A percentile compares a stretch with the other conserved stretches of the same genome.
phyloP scores from a whole-genome alignment of 768 basidiomycete genomes.

The Hygrophorus pudorinus region DNA sequence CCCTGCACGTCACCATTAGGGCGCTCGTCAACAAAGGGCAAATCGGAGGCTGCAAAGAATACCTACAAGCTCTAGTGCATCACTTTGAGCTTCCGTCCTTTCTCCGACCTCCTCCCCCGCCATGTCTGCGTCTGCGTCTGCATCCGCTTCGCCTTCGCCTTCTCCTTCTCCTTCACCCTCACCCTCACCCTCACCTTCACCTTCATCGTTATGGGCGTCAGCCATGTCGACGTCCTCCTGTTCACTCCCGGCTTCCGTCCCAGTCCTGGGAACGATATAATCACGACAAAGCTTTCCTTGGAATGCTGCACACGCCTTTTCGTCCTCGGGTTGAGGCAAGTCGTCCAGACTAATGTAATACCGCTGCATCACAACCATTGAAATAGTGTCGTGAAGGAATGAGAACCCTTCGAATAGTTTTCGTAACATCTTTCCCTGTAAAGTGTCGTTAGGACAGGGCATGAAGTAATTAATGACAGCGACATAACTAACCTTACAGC shows the following conservation, averaged over 20 bases:
- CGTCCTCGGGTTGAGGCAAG: slow-evolving; percentile 45
- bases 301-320: slow-evolving; percentile 32
- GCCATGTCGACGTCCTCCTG: slow-evolving; percentile 4
- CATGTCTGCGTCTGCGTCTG: slow-evolving; percentile 6
- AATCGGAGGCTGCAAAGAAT: neutral
- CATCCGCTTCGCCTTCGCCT: too few species aligned
- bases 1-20: slow-evolving; percentile 31
- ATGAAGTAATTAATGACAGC: neutral
- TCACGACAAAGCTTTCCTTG: slow-evolving; percentile 48
- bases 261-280: slow-evolving; percentile 18
- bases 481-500: slow-evolving; percentile 38
- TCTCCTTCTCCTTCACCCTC: too few species aligned
- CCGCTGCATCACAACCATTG: slow-evolving; percentile 34
- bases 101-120: slow-evolving; percentile 9
- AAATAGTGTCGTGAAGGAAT: slow-evolving; percentile 31
- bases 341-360: slow-evolving; percentile 45
- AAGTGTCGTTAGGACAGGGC: neutral
- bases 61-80: slow-evolving; percentile 8
- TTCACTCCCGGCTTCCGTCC: neutral
- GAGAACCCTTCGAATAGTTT: slow-evolving; percentile 41
- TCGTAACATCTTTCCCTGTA: slow-evolving; percentile 57
- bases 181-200: slow-evolving; percentile 8
- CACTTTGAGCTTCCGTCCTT: slow-evolving; percentile 8
- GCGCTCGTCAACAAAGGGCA: neutral
- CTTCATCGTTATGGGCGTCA: slow-evolving; percentile 11